Percentiles rank a stretch among this genome's conserved stretches.
Conservation (phyloP, 768 basidiomycete species). For the Podaxis rugospora region DNA sequence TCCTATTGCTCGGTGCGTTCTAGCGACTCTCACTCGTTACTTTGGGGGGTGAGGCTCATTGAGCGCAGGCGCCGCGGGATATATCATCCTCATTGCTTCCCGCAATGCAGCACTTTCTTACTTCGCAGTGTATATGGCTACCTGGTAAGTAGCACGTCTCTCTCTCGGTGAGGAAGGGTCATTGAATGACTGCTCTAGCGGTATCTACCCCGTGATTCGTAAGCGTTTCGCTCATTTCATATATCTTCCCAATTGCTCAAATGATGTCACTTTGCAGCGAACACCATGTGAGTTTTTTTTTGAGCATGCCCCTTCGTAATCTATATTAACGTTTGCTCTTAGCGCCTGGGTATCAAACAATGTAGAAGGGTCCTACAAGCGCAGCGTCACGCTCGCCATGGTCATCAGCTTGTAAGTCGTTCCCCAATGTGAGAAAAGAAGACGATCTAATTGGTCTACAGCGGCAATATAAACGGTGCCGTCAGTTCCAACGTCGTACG, state of each 20-base stretch:
- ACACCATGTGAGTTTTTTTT: conserved; percentile 43
- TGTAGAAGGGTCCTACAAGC: conserved; percentile 73
- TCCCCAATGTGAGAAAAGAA: neutral
- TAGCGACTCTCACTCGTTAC: conserved; percentile 11
- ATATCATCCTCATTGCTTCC: conserved; percentile 66
- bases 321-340: neutral
- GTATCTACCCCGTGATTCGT: conserved; percentile 74
- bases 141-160: conserved; percentile 39
- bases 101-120: conserved; percentile 63
- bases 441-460: conserved; percentile 18
- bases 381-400: conserved; percentile 68
- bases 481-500: conserved; percentile 71
- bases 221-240: conserved; percentile 21
- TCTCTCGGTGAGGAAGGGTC: neutral
- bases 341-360: conserved; percentile 65
- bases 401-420: conserved; percentile 50
- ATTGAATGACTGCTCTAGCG: conserved; percentile 30
- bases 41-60: neutral
- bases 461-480: conserved; percentile 74
- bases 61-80: conserved; percentile 49
- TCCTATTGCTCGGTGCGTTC: conserved; percentile 31
- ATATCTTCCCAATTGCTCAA: neutral
- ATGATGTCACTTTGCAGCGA: conserved; percentile 35
- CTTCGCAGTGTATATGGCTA: conserved; percentile 67
- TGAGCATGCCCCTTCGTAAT: neutral